Base-by-base conservation (phyloP, 352 stramenopile species). In the Phytophthora pluvialis region DNA sequence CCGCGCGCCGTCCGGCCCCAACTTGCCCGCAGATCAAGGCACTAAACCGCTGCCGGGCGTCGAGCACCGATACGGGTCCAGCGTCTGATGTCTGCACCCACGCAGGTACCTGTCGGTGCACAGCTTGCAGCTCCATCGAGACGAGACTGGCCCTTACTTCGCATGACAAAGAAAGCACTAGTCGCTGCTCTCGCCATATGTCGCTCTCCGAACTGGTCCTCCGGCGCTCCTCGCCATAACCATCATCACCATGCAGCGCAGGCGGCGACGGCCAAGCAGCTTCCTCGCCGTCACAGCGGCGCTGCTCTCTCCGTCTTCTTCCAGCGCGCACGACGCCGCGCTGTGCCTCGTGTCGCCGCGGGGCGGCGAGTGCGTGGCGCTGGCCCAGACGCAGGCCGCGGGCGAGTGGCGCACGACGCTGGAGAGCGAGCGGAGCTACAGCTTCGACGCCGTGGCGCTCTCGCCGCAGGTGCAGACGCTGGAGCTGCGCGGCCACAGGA, bases 341-440 rank as follows among this genome's bases (percentile, higher is more conserved):
- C n/a, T 49, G 21, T 60, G 64, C 33, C 28, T 63, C 25, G 55
- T 58, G n/a, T 58, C 65, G 28, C 32, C 39, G 3, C 28, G 54
- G 3, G 12, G 44, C 40, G 47, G 59, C 62, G 28, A 16, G 39
- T 75, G 60, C 44, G 25, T 63, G 15, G 43, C 12, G 15, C 42
- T 53, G 43, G 39, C 1, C 18, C 36, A 36, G 3, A 43, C 11
- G 8, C 28, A n/a, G 35, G 28, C 45, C 21, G 2, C 31, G 0
- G 33, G 7, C 32, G 49, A 67, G 35, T 75, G 67, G 67, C 51
- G 45, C 39, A 31, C 70, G n/a, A 42, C 50, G 25, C 42, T 75
- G 13, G 35, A 64, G 21, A 35, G 36, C 13, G 7, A 42, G 8
- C 18, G 16, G 13, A 58, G 35, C 39, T 48, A 64, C 49, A 42